Evolutionary conservation across 2,329 filamentous ascomycete species (phyloP).

Genomic region (Colletotrichum sojae): DNA sequence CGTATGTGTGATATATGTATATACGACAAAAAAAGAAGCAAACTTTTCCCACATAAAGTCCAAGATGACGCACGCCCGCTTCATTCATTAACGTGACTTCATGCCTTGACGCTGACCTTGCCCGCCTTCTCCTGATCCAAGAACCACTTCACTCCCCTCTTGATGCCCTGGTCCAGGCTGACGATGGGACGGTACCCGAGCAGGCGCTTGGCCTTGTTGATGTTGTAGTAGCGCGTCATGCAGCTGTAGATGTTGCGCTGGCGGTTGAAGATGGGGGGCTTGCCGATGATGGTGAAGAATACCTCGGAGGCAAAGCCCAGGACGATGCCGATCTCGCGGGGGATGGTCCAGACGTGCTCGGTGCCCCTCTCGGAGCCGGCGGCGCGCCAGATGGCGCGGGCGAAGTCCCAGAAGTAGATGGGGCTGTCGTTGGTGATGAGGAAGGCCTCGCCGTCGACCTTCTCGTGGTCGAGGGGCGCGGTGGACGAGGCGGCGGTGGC

Average conservation of each 20-base stretch:
- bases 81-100: slow-evolving; percentile 9
- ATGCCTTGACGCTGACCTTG: slow-evolving; percentile 30
- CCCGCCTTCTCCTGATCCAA: slow-evolving; percentile 64
- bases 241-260: slow-evolving; percentile 76
- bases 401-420: slow-evolving; percentile 92
- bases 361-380: slow-evolving; percentile 68
- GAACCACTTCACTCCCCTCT: slow-evolving; percentile 68
- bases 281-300: slow-evolving; percentile 63
- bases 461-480: slow-evolving; percentile 78
- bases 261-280: slow-evolving; percentile 70
- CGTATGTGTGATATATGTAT: slow-evolving; percentile 16
- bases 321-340: slow-evolving; percentile 64
- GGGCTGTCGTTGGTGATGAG: slow-evolving; percentile 92
- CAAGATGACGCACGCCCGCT: slow-evolving; percentile 3
- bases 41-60: slow-evolving; percentile 18
- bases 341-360: slow-evolving; percentile 69
- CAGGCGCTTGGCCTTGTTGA: slow-evolving; percentile 79
- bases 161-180: slow-evolving; percentile 74
- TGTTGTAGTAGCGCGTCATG: slow-evolving; percentile 85
- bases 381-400: slow-evolving; percentile 80
- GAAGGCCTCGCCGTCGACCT: slow-evolving; percentile 88
- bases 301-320: slow-evolving; percentile 70
- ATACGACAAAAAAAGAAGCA: slow-evolving; percentile 6
- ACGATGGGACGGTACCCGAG: slow-evolving; percentile 80
- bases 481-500: slow-evolving; percentile 64